phyloP scores from a whole-genome alignment of 371 early-diverging fungal genomes.

The Dichotomocladium elegans region DNA sequence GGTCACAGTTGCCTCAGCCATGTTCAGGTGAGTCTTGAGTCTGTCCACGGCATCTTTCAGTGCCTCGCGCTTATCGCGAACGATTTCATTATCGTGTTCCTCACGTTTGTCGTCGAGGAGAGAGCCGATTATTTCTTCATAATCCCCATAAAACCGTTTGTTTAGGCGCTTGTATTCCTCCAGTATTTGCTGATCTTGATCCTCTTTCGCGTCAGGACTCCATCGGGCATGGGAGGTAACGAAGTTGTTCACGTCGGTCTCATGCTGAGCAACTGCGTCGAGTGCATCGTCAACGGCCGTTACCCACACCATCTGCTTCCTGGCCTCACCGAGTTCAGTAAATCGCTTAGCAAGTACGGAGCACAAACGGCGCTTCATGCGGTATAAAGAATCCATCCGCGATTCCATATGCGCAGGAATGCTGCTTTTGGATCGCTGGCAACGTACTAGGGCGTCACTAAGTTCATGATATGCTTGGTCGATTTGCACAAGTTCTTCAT shows the following conservation, averaged over 20 bases:
- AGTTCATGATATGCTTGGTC: not conserved
- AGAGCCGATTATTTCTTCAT: not conserved
- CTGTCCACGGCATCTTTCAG: constrained; percentile 11
- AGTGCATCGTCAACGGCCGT: constrained; percentile 16
- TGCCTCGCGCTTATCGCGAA: constrained; percentile 3
- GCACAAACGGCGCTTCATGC: constrained; percentile 12
- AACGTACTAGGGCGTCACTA: not conserved
- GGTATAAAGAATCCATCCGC: constrained; percentile 31
- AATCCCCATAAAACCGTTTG: not conserved
- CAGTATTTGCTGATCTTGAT: constrained; percentile 18
- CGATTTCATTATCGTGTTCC: not conserved
- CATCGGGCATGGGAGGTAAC: constrained; percentile 39
- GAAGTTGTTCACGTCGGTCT: constrained; percentile 23
- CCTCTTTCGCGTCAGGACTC: constrained; percentile 15
- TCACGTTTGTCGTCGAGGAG: constrained; percentile 3
- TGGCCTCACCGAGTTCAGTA: constrained; percentile 20
- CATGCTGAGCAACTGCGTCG: constrained; percentile 10
- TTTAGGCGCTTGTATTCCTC: not conserved
- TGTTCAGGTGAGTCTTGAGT: constrained; percentile 9
- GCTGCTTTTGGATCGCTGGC: constrained; percentile 4
- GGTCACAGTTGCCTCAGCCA: constrained; percentile 16
- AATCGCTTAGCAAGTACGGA: constrained; percentile 20
- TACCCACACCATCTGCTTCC: constrained; percentile 26
- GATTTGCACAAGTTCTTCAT: constrained; percentile 3
- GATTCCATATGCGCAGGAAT: constrained; percentile 31